phyloP scores from a whole-genome alignment of 1,284 basidiomycete species.

The Athelia psychrophila region DNA sequence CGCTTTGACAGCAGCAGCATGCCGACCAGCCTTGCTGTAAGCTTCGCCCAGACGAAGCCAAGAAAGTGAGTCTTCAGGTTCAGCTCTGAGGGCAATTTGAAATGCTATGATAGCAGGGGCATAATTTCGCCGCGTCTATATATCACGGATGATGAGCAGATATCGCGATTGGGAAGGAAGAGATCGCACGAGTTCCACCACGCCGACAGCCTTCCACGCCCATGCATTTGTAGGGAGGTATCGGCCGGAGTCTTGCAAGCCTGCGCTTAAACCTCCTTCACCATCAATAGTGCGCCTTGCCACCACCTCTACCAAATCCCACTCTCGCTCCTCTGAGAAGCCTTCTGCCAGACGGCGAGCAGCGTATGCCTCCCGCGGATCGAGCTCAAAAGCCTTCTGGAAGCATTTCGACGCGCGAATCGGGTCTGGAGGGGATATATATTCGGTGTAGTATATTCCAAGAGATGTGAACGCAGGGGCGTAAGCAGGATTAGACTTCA shows the following conservation, averaged over 20 bases:
- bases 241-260: slow-evolving; percentile 45
- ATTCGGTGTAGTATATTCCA: slow-evolving; percentile 86
- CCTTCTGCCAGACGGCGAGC: slow-evolving; percentile 83
- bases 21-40: slow-evolving; percentile 85
- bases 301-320: slow-evolving; percentile 95
- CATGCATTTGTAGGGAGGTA: slow-evolving; percentile 85
- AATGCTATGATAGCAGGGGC: slow-evolving; percentile 81
- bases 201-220: slow-evolving; percentile 98
- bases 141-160: slow-evolving; percentile 7
- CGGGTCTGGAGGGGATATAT: slow-evolving; percentile 71
- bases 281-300: slow-evolving; percentile 91
- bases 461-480: slow-evolving; percentile 94
- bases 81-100: slow-evolving; percentile 85
- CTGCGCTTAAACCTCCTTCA: slow-evolving; percentile 77
- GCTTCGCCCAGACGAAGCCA: slow-evolving; percentile 95
- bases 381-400: slow-evolving; percentile 98
- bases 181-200: slow-evolving; percentile 78
- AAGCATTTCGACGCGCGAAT: slow-evolving; percentile 93
- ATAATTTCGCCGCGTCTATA: slow-evolving; percentile 75
- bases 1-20: slow-evolving; percentile 89
- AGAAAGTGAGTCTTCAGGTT: slow-evolving; percentile 72
- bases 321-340: slow-evolving; percentile 92
- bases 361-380: slow-evolving; percentile 85
- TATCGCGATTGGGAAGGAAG: background rate
- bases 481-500: slow-evolving; percentile 76